phyloP scores from a whole-genome alignment of 2,329 filamentous ascomycete genomes.

The Paecilomyces dactylethromorphus region DNA sequence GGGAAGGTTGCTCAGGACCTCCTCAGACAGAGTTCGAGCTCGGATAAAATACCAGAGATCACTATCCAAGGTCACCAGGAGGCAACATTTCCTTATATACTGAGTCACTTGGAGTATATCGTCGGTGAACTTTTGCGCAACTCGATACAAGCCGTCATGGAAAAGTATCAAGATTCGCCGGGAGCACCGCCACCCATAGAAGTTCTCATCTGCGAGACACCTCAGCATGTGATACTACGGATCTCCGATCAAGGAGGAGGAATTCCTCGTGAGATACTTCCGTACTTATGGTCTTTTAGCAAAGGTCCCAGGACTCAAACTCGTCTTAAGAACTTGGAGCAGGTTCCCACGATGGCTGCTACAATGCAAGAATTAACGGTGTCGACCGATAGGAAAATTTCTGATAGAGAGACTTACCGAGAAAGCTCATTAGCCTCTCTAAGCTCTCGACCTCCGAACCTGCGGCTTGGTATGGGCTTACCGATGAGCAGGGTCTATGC shows the following conservation, averaged over 20 bases:
- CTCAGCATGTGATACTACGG: constrained; percentile 91
- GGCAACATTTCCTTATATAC: constrained; percentile 91
- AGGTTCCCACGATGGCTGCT: constrained; percentile 85
- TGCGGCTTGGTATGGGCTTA: constrained; percentile 85
- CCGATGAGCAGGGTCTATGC: constrained; percentile 92
- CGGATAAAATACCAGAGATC: constrained; percentile 70
- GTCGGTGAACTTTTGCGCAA: constrained; percentile 92
- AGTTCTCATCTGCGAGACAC: constrained; percentile 87
- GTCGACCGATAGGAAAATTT: constrained; percentile 26
- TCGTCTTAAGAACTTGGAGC: constrained; percentile 74
- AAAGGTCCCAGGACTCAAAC: constrained; percentile 77
- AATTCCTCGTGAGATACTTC: constrained; percentile 75
- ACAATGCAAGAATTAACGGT: constrained; percentile 79
- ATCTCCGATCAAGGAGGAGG: constrained; percentile 95
- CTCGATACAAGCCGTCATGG: constrained; percentile 86
- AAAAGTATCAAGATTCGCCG: constrained; percentile 52
- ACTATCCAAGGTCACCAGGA: constrained; percentile 76
- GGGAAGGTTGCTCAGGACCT: constrained; percentile 69
- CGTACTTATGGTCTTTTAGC: constrained; percentile 93
- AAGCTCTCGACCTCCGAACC: constrained; percentile 74
- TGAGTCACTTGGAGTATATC: constrained; percentile 95
- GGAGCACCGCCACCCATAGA: constrained; percentile 71
- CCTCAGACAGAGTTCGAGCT: constrained; percentile 67
- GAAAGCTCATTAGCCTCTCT: constrained; percentile 70
- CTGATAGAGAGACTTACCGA: constrained; percentile 30